phyloP scores from a whole-genome alignment of 2,329 filamentous ascomycete species.

The Pestalotiopsis sp. region DNA sequence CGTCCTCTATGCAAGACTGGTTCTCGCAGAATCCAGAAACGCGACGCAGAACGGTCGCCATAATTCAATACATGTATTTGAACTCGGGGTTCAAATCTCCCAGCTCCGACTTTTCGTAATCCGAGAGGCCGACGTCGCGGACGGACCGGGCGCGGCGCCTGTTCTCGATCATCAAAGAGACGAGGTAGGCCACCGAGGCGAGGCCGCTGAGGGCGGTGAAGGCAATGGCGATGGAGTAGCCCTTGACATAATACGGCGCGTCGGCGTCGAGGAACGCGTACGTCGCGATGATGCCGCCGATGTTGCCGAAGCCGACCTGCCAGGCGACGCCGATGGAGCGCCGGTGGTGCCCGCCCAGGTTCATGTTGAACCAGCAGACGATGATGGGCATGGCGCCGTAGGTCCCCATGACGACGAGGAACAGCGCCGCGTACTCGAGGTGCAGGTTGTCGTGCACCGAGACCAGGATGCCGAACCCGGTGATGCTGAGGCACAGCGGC shows the following conservation, averaged over 20 bases:
- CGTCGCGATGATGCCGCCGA: constrained; percentile 78
- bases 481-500: constrained; percentile 69
- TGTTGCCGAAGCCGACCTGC: constrained; percentile 80
- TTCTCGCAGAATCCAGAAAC: not conserved
- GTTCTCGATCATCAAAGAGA: constrained; percentile 64
- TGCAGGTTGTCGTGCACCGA: constrained; percentile 67
- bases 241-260: constrained; percentile 68
- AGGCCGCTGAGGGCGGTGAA: constrained; percentile 72
- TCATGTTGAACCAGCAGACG: constrained; percentile 84
- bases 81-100: constrained; percentile 60
- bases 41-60: not conserved
- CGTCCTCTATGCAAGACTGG: no score
- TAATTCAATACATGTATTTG: constrained; percentile 50
- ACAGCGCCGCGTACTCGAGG: constrained; percentile 78
- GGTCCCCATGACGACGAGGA: constrained; percentile 77
- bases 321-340: constrained; percentile 72
- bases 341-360: constrained; percentile 72
- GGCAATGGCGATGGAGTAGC: constrained; percentile 76
- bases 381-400: constrained; percentile 92
- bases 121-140: constrained; percentile 54
- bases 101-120: constrained; percentile 62
- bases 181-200: constrained; percentile 62
- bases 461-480: constrained; percentile 77
- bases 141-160: constrained; percentile 51
- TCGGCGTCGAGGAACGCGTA: constrained; percentile 71